These are phyloP conservation scores for Teunomyces gatunensis DNA, from an alignment of 805 yeast species.

Conservation along the genomic window DNA sequence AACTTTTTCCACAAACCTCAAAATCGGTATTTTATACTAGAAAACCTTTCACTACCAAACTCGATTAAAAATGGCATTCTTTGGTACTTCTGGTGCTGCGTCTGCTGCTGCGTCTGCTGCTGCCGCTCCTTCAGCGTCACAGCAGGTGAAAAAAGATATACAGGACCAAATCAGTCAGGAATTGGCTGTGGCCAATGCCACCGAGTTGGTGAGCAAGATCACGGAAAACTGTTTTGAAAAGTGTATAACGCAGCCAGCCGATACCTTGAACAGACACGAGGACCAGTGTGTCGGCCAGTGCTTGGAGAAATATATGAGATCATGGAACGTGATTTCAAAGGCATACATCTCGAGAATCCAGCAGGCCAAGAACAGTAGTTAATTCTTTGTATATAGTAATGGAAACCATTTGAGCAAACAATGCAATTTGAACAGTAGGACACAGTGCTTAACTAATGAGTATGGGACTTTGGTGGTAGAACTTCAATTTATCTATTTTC, in stretches of 20 bases:
- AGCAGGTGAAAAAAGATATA: conserved; percentile 57
- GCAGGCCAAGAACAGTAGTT: conserved; percentile 23
- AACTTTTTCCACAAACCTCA: background rate
- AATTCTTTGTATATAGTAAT: background rate
- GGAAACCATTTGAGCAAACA: background rate
- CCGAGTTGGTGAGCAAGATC: conserved; percentile 78
- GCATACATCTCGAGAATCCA: conserved; percentile 76
- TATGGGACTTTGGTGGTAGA: background rate
- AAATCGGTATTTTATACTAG: no score
- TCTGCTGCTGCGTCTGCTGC: background rate
- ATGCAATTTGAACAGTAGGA: background rate
- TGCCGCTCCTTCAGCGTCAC: conserved; percentile 18
- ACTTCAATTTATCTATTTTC: background rate
- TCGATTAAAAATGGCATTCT: conserved; percentile 12
- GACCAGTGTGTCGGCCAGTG: conserved; percentile 73
- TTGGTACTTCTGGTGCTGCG: conserved; percentile 10
- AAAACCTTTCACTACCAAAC: no score
- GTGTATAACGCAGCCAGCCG: conserved; percentile 66
- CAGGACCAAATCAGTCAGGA: conserved; percentile 75
- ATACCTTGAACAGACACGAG: conserved; percentile 48
- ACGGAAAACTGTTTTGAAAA: conserved; percentile 84
- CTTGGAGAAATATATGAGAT: conserved; percentile 81
- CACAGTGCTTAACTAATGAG: no score
- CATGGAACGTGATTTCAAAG: conserved; percentile 84
- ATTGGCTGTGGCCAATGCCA: conserved; percentile 87